Percentiles rank a stretch among this genome's conserved stretches.
phyloP scores from a whole-genome alignment of 305 asterid genomes.

The Solanum hybrid region DNA sequence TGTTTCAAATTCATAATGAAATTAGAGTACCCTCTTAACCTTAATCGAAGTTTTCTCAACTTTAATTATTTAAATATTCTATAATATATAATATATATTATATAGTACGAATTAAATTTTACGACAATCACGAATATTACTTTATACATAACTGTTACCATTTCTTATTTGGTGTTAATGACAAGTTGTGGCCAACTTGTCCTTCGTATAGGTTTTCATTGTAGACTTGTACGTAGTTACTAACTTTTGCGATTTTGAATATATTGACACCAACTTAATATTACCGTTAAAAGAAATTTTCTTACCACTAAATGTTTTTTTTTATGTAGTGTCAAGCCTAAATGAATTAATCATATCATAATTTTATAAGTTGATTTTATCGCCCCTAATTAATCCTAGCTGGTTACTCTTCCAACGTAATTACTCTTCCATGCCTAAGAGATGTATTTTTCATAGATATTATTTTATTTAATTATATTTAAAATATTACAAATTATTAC shows the following conservation, averaged over 20 bases:
- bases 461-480: background rate
- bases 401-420: background rate
- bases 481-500: background rate
- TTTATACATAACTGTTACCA: background rate
- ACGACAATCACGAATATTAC: background rate
- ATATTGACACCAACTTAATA: too few relatives aligned
- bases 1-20: background rate
- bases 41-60: background rate
- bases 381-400: background rate
- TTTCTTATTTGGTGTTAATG: background rate
- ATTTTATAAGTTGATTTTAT: background rate
- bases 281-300: too few relatives aligned
- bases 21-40: background rate
- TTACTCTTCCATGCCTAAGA: background rate
- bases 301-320: too few relatives aligned
- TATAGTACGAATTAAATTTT: background rate
- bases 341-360: background rate
- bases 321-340: background rate
- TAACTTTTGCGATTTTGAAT: too few relatives aligned
- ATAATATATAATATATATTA: background rate
- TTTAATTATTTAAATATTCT: background rate
- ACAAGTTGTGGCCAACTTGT: background rate
- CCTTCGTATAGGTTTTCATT: background rate
- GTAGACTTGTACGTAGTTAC: background rate
- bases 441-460: background rate